Evolutionary conservation across 1,284 basidiomycete species (phyloP).

Genomic region (Cryptococcus depauperatus): DNA sequence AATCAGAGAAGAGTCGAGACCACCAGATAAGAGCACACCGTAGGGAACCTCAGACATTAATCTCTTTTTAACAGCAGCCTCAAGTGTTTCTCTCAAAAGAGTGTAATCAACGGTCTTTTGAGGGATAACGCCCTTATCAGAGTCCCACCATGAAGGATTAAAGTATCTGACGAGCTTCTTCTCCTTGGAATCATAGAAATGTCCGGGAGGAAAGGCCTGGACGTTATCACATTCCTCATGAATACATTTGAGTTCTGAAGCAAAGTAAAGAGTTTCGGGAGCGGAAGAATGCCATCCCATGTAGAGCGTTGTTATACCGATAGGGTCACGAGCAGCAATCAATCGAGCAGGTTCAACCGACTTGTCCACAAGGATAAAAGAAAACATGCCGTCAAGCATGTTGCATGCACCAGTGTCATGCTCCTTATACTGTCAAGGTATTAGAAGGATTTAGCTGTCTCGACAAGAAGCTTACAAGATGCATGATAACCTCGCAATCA

Average conservation of each 20-base stretch:
- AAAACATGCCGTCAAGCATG: constrained; percentile 97
- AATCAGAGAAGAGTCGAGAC: constrained; percentile 92
- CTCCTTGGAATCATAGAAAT: constrained; percentile 80
- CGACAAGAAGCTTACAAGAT: constrained; percentile 55
- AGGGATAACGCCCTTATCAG: constrained; percentile 57
- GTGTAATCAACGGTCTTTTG: constrained; percentile 61
- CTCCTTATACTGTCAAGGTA: constrained; percentile 71
- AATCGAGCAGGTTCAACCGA: constrained; percentile 79
- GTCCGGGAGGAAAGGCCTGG: constrained; percentile 93
- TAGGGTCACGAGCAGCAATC: constrained; percentile 92
- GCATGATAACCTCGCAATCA: constrained; percentile 96
- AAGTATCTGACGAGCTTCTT: constrained; percentile 72
- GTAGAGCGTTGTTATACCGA: constrained; percentile 97
- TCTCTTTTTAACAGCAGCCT: constrained; percentile 87
- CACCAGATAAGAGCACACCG: constrained; percentile 91
- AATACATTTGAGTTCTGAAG: constrained; percentile 93
- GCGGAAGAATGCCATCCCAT: constrained; percentile 83
- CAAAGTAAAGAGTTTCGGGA: constrained; percentile 82
- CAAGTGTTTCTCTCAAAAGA: constrained; percentile 69
- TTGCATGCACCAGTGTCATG: constrained; percentile 64
- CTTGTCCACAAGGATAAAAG: constrained; percentile 92
- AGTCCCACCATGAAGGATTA: constrained; percentile 81
- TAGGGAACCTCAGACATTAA: constrained; percentile 99
- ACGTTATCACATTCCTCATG: constrained; percentile 90
- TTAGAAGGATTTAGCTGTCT: neutral